These are phyloP conservation scores for Verticillium albo-atrum DNA, from an alignment of 2,329 filamentous ascomycete genomes.

Conservation along the genomic window DNA sequence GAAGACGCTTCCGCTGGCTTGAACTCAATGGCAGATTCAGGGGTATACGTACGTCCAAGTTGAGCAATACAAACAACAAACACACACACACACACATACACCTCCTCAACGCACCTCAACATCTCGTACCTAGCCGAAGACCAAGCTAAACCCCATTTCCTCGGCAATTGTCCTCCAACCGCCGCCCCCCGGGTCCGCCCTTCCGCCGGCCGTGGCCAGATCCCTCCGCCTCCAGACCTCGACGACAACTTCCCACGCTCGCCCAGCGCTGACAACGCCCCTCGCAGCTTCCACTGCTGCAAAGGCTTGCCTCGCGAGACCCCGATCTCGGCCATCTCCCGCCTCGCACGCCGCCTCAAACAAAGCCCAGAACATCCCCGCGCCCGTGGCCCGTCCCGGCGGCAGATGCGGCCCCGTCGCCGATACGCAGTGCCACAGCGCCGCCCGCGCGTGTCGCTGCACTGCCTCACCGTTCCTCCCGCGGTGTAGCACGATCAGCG, in stretches of 20 bases:
- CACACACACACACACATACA: no score
- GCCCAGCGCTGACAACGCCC: slow-evolving; percentile 9
- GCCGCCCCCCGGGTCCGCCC: slow-evolving; percentile 5
- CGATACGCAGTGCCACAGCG: slow-evolving; percentile 12
- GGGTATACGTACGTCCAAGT: neutral
- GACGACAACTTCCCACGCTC: slow-evolving; percentile 10
- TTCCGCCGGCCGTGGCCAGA: slow-evolving; percentile 8
- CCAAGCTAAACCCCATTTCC: slow-evolving; percentile 9
- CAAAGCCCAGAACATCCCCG: slow-evolving; percentile 10
- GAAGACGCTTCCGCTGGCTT: neutral
- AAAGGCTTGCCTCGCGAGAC: slow-evolving; percentile 11
- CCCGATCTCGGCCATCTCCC: slow-evolving; percentile 10
- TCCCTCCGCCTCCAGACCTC: slow-evolving; percentile 11
- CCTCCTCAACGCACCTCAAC: neutral
- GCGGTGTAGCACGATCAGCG: slow-evolving; percentile 8
- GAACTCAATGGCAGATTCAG: neutral
- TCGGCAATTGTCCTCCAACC: slow-evolving; percentile 10
- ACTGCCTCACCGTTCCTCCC: slow-evolving; percentile 8
- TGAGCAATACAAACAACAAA: neutral
- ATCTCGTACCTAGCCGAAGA: slow-evolving; percentile 7
- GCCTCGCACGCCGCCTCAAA: slow-evolving; percentile 12
- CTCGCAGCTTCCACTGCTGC: slow-evolving; percentile 8
- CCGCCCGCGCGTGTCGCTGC: slow-evolving; percentile 10
- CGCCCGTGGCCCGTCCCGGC: slow-evolving; percentile 3
- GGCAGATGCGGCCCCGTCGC: neutral